These are phyloP conservation scores for Solanum sitiens DNA, from an alignment of 257 asterid species.

Conservation along the genomic window DNA sequence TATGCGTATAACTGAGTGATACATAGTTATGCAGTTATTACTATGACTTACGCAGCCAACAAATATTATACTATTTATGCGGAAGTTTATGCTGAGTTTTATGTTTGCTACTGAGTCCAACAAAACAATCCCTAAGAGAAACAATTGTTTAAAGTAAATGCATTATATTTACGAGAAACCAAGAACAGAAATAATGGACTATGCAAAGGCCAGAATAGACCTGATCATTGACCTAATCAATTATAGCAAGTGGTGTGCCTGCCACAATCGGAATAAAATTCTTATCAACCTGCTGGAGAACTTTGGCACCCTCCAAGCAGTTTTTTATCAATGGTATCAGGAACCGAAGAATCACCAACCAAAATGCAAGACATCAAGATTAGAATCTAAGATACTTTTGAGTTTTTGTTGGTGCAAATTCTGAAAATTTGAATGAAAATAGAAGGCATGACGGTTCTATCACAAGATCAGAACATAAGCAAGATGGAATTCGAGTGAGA, in stretches of 20 bases:
- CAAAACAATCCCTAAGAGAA: background rate
- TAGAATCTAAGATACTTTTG: background rate
- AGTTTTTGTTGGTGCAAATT: background rate
- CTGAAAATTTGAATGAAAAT: background rate
- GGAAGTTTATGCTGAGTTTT: background rate
- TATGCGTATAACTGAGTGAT: too few species aligned
- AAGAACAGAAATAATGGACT: background rate
- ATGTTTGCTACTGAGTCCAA: background rate
- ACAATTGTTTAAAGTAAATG: background rate
- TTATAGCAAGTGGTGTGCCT: slow-evolving; percentile 31
- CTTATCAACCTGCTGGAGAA: slow-evolving; percentile 63
- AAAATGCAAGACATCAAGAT: too few species aligned
- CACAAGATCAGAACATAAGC: background rate
- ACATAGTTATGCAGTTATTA: background rate
- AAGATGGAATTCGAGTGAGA: background rate
- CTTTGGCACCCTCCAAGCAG: too few species aligned
- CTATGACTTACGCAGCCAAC: background rate
- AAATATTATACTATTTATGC: background rate
- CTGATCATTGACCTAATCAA: too few species aligned
- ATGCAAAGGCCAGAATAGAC: background rate
- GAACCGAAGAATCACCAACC: too few species aligned
- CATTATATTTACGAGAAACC: background rate
- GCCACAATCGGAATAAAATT: slow-evolving; percentile 86
- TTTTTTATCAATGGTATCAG: too few species aligned
- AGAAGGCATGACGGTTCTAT: background rate